Base-by-base conservation (phyloP, 2,329 filamentous ascomycete species). In the Trichoderma koningiopsis region DNA sequence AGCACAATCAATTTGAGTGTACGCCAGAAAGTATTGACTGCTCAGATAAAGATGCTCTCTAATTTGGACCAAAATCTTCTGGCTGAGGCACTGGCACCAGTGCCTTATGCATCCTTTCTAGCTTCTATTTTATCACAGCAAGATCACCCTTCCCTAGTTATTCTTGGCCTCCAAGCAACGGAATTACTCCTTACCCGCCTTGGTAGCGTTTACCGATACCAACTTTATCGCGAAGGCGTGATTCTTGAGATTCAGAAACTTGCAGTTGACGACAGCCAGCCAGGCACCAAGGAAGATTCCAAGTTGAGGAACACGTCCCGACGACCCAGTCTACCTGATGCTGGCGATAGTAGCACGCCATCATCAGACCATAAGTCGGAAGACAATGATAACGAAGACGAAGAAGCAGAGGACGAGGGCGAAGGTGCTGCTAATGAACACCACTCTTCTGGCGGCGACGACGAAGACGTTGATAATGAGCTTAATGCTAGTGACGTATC, bases 21-120 rank as follows among this genome's bases (percentile, higher is more conserved):
- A 52, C 91, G 96, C 27, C 93, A 98, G 77, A 97, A 97, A 81
- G 96, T 99, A 3, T 85, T 99, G 40, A 93, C 89, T 24, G 96
- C 95, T n/a, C 96, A 99, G 76, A 83, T 98, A 56, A 98, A 98
- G 82, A 98, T 99, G 93, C 86, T 99, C 11, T 97, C 94, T 14
- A 97, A 97, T 73, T 82, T 99, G n/a, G 93, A 97, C 74, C 89
- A 89, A 55, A 85, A 87, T 47, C 93, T 99, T 62, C 86, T 99
- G 4, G 87, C 93, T 71, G 95, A 97, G 74, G 92, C 95, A 10
- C 82, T 99, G 35, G 91, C 91, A 31, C 88, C 92, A 19, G 94
- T 99, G 1, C 93, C 96, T 0, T 99, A 98, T 79, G 94, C 96
- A 2, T 99, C 96, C 0, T 97, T 97, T 78, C 82, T 99, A 35